Conservation (phyloP, 768 basidiomycete genomes). For the Trametes coccinea region DNA sequence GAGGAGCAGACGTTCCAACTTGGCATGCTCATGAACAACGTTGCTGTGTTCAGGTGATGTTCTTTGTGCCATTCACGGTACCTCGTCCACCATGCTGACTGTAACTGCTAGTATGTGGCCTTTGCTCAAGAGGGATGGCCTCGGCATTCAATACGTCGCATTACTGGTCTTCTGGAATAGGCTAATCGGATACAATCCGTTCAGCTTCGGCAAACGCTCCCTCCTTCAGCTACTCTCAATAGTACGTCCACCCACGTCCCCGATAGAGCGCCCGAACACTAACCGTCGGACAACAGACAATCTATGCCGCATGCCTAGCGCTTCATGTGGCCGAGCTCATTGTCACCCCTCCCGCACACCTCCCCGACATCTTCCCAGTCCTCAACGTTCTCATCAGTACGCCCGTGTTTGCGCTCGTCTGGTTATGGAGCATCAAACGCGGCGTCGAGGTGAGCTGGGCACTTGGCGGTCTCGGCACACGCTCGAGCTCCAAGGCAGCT, state of each 20-base stretch:
- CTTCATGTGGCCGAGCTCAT: constrained; percentile 69
- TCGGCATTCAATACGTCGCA: constrained; percentile 71
- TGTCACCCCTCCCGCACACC: constrained; percentile 65
- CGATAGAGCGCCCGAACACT: not conserved
- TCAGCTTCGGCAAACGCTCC: constrained; percentile 45
- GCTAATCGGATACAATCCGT: constrained; percentile 74
- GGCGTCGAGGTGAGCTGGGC: constrained; percentile 83
- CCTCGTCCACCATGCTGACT: constrained; percentile 7
- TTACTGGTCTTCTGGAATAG: constrained; percentile 79
- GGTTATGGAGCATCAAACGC: constrained; percentile 88
- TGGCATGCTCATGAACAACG: constrained; percentile 76
- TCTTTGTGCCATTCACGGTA: not conserved
- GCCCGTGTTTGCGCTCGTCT: constrained; percentile 77
- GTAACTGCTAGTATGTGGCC: constrained; percentile 80
- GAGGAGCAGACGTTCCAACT: constrained; percentile 53
- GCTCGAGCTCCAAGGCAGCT: not conserved
- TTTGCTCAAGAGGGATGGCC: constrained; percentile 74
- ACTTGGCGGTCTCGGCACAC: constrained; percentile 50
- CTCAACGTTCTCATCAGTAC: constrained; percentile 82
- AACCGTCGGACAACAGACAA: constrained; percentile 37
- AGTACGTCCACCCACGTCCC: constrained; percentile 37
- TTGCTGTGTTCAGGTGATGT: constrained; percentile 83
- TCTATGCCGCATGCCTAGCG: constrained; percentile 53
- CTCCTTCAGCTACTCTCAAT: constrained; percentile 55
- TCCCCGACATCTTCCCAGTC: constrained; percentile 85